Base-by-base conservation (phyloP, 345 rosid species). In the Eucalyptus paniculata region DNA sequence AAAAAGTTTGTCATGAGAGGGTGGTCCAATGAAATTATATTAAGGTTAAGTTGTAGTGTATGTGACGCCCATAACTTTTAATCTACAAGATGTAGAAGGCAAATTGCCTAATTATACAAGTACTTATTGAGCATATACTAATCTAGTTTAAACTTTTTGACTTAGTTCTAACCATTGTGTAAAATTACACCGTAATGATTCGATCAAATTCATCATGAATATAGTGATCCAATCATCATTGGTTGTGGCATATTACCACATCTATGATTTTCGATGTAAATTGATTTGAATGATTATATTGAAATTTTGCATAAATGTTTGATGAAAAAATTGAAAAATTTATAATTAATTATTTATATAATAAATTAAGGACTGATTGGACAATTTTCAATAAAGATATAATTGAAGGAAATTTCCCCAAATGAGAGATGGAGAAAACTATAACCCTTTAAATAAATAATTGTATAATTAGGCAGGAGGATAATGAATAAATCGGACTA, bases 111-210 rank as follows among this genome's bases (percentile, higher is more conserved):
- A 69, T 34, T 37, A 69, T 0, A 18, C 13, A 18, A 18, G 40
- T 18, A 37, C 12, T 9, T 18, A 72, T 72, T 19, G 26, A 3
- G 23, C 0, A 12, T 0, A 72, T 72, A 5, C 4, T 2, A 69
- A 69, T 69, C 19, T 0, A 3, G 1, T 69, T 5, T 32, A 69
- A 32, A 69, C 5, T 32, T 69, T 69, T 32, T 0, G 2, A 69
- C 10, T 72, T 72, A 19, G 1, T 72, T 5, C 2, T 37, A 34
- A 72, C 0, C 12, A 5, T 3, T 6, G 13, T 18, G 6, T 2
- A 7, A 5, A 69, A 69, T 69, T 69, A 6, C 12, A 34, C 2
- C 1, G 1, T 72, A 72, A 12, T 18, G 2, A 9, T 72, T 72
- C 4, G 7, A 1, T 72, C 8, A 5, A 72, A 3, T 72, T 72